Conservation (phyloP, 305 asterid species). For the Withania somnifera region DNA sequence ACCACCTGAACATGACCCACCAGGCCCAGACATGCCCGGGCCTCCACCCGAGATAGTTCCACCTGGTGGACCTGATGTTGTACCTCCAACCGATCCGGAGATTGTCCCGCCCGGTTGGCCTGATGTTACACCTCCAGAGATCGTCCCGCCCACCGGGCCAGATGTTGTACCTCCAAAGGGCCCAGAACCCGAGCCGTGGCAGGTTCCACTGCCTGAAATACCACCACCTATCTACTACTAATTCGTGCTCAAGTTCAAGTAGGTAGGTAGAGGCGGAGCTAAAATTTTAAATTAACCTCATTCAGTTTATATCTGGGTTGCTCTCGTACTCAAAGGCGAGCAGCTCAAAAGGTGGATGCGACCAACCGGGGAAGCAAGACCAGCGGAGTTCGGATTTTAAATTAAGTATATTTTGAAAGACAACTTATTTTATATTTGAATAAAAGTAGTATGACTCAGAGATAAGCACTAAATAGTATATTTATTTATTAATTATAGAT, state of each 20-base stretch:
- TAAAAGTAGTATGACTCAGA: too few relatives aligned
- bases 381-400: background rate
- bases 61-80: background rate
- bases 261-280: too few relatives aligned
- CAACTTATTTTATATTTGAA: too few relatives aligned
- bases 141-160: background rate
- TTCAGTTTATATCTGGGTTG: too few relatives aligned
- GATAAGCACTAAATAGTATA: too few relatives aligned
- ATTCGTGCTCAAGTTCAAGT: background rate
- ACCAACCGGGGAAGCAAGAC: too few relatives aligned
- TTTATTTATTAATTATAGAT: too few relatives aligned
- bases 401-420: background rate
- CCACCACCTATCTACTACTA: background rate
- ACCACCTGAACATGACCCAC: background rate
- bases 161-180: background rate
- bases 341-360: too few relatives aligned
- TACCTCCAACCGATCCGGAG: background rate
- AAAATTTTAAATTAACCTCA: too few relatives aligned
- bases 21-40: background rate
- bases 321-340: too few relatives aligned
- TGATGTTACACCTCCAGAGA: background rate
- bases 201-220: background rate
- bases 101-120: background rate
- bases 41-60: background rate
- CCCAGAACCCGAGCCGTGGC: background rate